Conservation (phyloP, 2,329 filamentous ascomycete species). For the Botrytis deweyae region DNA sequence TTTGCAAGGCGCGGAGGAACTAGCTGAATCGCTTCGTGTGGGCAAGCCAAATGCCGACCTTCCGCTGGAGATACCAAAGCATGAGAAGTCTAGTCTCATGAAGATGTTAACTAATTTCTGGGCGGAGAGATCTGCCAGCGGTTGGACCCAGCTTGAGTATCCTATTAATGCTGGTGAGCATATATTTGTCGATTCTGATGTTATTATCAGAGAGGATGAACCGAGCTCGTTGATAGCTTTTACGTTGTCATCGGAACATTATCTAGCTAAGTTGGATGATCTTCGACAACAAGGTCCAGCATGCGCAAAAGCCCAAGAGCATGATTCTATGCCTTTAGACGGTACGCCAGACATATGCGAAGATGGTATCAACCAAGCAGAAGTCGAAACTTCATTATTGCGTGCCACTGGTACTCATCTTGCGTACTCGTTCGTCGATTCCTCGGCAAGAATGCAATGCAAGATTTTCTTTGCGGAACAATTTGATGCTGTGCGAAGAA, state of each 20-base stretch:
- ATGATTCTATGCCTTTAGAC: constrained; percentile 37
- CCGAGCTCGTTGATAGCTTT: constrained; percentile 95
- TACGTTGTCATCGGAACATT: constrained; percentile 83
- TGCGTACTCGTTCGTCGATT: constrained; percentile 93
- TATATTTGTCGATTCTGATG: constrained; percentile 94
- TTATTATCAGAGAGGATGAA: constrained; percentile 96
- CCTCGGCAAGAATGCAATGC: constrained; percentile 91
- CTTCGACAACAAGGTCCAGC: constrained; percentile 56
- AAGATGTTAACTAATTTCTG: constrained; percentile 97
- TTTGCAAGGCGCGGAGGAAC: constrained; percentile 59
- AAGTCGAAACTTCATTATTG: constrained; percentile 81
- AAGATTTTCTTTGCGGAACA: constrained; percentile 99
- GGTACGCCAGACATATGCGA: constrained; percentile 35
- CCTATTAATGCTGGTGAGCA: constrained; percentile 86
- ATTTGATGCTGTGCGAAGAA: constrained; percentile 89
- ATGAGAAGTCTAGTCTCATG: constrained; percentile 90
- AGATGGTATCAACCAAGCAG: constrained; percentile 56
- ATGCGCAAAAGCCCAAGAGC: constrained; percentile 38
- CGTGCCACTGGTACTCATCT: constrained; percentile 87
- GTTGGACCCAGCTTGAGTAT: constrained; percentile 90
- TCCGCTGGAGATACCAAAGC: constrained; percentile 77
- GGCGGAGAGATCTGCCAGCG: constrained; percentile 94
- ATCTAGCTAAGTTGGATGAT: constrained; percentile 72
- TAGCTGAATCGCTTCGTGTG: constrained; percentile 56
- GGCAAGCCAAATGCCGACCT: constrained; percentile 58